Evolutionary conservation across 306 rosid genomes (phyloP).

Genomic region (Citrullus mucosospermus): DNA sequence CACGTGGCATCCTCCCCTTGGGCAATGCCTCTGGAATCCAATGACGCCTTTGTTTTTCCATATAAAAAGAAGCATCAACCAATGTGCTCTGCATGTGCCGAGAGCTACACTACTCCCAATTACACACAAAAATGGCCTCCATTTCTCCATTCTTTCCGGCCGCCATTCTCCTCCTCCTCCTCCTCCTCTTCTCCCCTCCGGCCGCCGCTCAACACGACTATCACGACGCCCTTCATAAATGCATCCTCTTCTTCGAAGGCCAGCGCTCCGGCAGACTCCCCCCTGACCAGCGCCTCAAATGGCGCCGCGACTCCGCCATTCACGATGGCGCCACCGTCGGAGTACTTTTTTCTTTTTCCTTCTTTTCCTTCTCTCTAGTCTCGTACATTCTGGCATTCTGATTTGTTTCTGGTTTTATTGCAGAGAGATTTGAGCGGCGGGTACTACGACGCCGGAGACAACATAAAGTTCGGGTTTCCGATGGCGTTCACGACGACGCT

Average conservation of each 20-base stretch:
- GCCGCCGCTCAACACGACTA: conserved; percentile 45
- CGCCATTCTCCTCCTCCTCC: conserved; percentile 31
- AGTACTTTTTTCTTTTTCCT: conserved; percentile 12
- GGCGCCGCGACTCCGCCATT: conserved; percentile 88
- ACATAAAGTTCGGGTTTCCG: conserved; percentile 89
- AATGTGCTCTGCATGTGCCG: conserved; percentile 4
- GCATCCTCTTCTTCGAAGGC: conserved; percentile 97
- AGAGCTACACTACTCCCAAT: conserved; percentile 2
- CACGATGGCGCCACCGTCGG: conserved; percentile 76
- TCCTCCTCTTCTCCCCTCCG: conserved; percentile 17
- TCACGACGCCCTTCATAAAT: conserved; percentile 64
- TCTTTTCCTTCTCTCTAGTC: no score
- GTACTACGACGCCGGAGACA: conserved; percentile 96
- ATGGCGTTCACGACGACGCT: conserved; percentile 90
- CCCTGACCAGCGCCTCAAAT: conserved; percentile 62
- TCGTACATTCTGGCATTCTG: not conserved
- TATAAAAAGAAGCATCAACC: conserved; percentile 26
- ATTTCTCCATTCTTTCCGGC: conserved; percentile 19
- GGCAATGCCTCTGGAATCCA: conserved; percentile 52
- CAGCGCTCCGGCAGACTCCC: conserved; percentile 95
- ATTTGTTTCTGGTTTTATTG: not conserved
- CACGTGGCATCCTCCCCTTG: conserved; percentile 30
- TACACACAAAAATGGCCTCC: conserved; percentile 17
- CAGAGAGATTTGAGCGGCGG: conserved; percentile 89
- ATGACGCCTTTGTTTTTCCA: conserved; percentile 48